Percentiles rank a stretch among this genome's conserved stretches.
Evolutionary conservation across 2,329 filamentous ascomycete species (phyloP).

Genomic region (Seiridium cupressi): DNA sequence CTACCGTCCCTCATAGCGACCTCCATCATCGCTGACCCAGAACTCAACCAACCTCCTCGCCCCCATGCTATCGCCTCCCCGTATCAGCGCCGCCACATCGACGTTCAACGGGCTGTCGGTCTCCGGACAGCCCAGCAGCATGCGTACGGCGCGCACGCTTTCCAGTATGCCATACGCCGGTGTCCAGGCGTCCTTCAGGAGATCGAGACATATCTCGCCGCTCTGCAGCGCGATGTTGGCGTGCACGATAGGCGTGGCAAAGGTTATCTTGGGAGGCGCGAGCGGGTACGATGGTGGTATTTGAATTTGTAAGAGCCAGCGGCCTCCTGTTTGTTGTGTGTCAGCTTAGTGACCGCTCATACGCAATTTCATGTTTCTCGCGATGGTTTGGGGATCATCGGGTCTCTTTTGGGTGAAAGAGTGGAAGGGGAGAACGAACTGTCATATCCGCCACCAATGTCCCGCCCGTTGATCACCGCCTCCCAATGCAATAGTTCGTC

Average conservation of each 20-base stretch:
- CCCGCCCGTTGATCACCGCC: slow-evolving; percentile 58
- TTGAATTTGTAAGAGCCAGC: slow-evolving; percentile 77
- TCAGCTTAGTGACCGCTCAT: too few relatives aligned
- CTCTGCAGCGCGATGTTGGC: slow-evolving; percentile 70
- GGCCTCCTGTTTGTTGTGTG: slow-evolving; percentile 50
- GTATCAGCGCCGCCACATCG: slow-evolving; percentile 70
- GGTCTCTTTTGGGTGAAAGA: neutral
- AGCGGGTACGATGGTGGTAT: slow-evolving; percentile 80
- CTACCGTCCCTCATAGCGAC: slow-evolving; percentile 45
- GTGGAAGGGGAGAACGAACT: slow-evolving; percentile 32
- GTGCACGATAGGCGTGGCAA: slow-evolving; percentile 83
- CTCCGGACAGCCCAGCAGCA: slow-evolving; percentile 67
- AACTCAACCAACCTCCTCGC: slow-evolving; percentile 70
- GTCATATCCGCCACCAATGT: slow-evolving; percentile 55
- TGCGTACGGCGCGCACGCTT: slow-evolving; percentile 69
- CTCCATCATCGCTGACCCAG: slow-evolving; percentile 53
- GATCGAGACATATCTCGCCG: slow-evolving; percentile 92
- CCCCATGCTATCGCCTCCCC: slow-evolving; percentile 66
- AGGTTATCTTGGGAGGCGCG: slow-evolving; percentile 72
- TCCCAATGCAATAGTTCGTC: slow-evolving; percentile 58
- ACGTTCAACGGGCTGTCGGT: slow-evolving; percentile 76
- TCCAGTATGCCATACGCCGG: slow-evolving; percentile 80
- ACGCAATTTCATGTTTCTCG: neutral
- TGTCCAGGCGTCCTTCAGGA: slow-evolving; percentile 78
- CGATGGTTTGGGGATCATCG: neutral